Evolutionary conservation across 2,329 filamentous ascomycete species (phyloP), one percentile per base, ranked within the genome.

Genomic region (Coniella lustricola): DNA sequence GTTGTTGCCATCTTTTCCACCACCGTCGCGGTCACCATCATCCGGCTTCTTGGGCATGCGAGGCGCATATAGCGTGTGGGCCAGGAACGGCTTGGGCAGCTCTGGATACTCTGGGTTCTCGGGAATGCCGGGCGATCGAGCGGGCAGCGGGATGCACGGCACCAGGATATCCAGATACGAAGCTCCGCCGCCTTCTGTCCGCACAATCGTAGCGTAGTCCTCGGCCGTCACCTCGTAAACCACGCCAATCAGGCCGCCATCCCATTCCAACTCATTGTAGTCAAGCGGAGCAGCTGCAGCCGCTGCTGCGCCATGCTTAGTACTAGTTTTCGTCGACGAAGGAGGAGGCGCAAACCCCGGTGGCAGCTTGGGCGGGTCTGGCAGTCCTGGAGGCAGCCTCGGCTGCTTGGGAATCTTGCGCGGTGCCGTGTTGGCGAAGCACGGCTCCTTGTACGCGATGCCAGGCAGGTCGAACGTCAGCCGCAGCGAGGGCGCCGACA

Each of bases 191-290:
- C 91, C 91, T 64, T 98, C 93, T 4, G 90, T 96, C 4, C 84
- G 84, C 52, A 97, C 84, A 57, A 98, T 95, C 51, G 79, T 85
- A 7, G 82, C 77, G 63, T 87, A 98, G 68, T 98, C 93, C 37
- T 76, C 66, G 16, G 76, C 70, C 1, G 90, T 95, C 25, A 97
- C 88, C 69, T 97, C 90, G 69, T 98, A 98, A 3, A 97, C 93
- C 14, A 95, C 89, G 20, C 93, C 93, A 35, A 96, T 79, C 2
- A 98, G 76, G 4, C 88, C 87, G 60, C 90, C 90, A 54, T 81
- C 71, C 90, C 89, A 95, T 46, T 68, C 59, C 8, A 64, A 70
- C 46, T 77, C 70, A 58, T 79, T 77, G 57, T 76, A 70, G 55
- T 22, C 44, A 39, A 36, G 36, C 20, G 7, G 16, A 9, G 3